Evolutionary conservation across 805 yeast species (phyloP).

Genomic region (Suhomyces emberorum): DNA sequence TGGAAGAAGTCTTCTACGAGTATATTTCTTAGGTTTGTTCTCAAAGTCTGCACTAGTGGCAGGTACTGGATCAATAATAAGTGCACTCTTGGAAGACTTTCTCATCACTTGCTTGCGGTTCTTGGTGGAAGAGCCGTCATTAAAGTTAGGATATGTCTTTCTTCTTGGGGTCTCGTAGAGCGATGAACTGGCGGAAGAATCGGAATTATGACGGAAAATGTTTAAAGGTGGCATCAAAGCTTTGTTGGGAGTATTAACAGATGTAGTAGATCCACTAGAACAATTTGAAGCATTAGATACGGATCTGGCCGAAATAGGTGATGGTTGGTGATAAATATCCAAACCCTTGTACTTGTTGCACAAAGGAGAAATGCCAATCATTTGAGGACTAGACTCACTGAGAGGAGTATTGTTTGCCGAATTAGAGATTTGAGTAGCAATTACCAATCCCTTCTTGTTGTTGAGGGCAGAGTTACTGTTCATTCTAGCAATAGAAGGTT

Average conservation of each 20-base stretch:
- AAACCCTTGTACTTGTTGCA: constrained; percentile 19
- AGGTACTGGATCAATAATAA: not conserved
- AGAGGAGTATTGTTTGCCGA: constrained; percentile 7
- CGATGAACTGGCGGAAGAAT: constrained; percentile 12
- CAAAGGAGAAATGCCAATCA: constrained; percentile 18
- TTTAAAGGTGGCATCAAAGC: constrained; percentile 19
- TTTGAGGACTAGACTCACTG: constrained; percentile 10
- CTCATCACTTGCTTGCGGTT: constrained; percentile 7
- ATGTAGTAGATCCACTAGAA: constrained; percentile 9
- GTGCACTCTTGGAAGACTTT: constrained; percentile 4
- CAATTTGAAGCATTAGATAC: constrained; percentile 12
- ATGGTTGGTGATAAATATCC: constrained; percentile 13
- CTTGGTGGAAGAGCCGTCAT: constrained; percentile 9
- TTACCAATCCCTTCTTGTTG: constrained; percentile 16
- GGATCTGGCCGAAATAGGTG: constrained; percentile 11
- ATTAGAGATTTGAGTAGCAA: constrained; percentile 8
- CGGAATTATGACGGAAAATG: constrained; percentile 25
- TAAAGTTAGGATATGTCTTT: constrained; percentile 13
- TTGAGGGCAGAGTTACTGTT: constrained; percentile 9
- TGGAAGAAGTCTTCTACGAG: constrained; percentile 38
- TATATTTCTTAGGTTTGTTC: constrained; percentile 30
- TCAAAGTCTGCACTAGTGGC: not conserved
- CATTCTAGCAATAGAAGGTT: constrained; percentile 16
- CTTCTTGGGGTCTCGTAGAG: constrained; percentile 16
- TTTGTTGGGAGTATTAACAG: constrained; percentile 9